These are phyloP conservation scores for Solanum lignicaule DNA, from an alignment of 257 asterid genomes.

Conservation along the genomic window DNA sequence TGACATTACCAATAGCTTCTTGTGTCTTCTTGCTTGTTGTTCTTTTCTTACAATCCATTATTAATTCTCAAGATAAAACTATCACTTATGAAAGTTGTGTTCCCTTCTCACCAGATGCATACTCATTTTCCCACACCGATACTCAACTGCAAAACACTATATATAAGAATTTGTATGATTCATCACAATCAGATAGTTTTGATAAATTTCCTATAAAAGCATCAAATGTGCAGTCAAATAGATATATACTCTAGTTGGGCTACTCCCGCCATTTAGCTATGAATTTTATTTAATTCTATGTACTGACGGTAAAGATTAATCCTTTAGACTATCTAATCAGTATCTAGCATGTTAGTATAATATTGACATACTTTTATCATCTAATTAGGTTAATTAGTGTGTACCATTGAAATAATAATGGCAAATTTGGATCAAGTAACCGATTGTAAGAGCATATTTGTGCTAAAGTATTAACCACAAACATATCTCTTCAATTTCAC, in stretches of 20 bases:
- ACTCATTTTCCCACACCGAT: slow-evolving; percentile 26
- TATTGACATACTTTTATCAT: too few species aligned
- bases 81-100: slow-evolving; percentile 14
- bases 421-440: background rate
- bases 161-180: background rate
- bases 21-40: slow-evolving; percentile 9
- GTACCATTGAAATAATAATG: background rate
- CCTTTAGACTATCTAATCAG: background rate
- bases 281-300: background rate
- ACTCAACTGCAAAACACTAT: background rate
- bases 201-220: slow-evolving; percentile 17
- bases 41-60: background rate
- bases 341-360: background rate
- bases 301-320: background rate
- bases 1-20: slow-evolving; percentile 6
- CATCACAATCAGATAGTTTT: background rate
- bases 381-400: background rate
- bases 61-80: slow-evolving; percentile 2
- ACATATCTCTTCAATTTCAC: background rate
- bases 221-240: slow-evolving; percentile 20
- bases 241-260: background rate
- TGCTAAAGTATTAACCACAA: background rate
- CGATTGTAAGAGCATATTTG: background rate
- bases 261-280: too few species aligned
- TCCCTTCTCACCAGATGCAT: slow-evolving; percentile 26